Conservation (phyloP, 192 early-diverging fungal species). For the Haplosporangium gracile region DNA sequence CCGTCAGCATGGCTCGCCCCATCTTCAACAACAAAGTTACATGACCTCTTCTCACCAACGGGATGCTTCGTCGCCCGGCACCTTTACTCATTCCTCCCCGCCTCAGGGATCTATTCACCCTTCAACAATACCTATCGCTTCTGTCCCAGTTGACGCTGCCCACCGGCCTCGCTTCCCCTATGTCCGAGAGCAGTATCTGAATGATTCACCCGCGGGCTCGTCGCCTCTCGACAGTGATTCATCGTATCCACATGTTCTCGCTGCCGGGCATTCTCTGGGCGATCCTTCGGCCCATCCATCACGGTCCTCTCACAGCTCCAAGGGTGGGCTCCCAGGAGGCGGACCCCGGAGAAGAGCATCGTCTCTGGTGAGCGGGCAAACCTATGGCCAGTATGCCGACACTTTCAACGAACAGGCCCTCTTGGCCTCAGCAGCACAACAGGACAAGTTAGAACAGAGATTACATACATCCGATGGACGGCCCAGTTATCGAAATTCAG, state of each 20-base stretch:
- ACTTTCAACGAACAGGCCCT: slow-evolving; percentile 47
- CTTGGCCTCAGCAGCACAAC: slow-evolving; percentile 47
- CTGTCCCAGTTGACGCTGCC: slow-evolving; percentile 37
- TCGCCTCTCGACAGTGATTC: slow-evolving; percentile 39
- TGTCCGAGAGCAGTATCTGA: slow-evolving; percentile 34
- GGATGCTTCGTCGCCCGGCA: slow-evolving; percentile 21
- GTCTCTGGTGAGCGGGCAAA: slow-evolving; percentile 23
- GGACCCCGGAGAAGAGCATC: slow-evolving; percentile 45
- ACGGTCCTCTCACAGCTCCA: slow-evolving; percentile 9
- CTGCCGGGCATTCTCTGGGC: not conserved
- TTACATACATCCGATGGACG: slow-evolving; percentile 25
- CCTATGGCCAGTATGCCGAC: slow-evolving; percentile 36
- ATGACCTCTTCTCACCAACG: slow-evolving; percentile 26
- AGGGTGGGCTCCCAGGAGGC: slow-evolving; percentile 29
- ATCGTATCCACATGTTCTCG: slow-evolving; percentile 19
- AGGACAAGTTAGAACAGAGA: slow-evolving; percentile 48
- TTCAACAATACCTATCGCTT: slow-evolving; percentile 48
- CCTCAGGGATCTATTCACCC: slow-evolving; percentile 47
- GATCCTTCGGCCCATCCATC: slow-evolving; percentile 9
- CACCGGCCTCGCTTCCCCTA: slow-evolving; percentile 25
- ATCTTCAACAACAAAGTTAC: slow-evolving; percentile 16
- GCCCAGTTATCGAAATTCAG: slow-evolving; percentile 54
- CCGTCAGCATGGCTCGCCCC: not conserved
- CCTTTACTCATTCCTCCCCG: slow-evolving; percentile 23
- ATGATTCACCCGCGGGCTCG: slow-evolving; percentile 42